Evolutionary conservation across 2,329 filamentous ascomycete species (phyloP).

Genomic region (Fusarium sp.): DNA sequence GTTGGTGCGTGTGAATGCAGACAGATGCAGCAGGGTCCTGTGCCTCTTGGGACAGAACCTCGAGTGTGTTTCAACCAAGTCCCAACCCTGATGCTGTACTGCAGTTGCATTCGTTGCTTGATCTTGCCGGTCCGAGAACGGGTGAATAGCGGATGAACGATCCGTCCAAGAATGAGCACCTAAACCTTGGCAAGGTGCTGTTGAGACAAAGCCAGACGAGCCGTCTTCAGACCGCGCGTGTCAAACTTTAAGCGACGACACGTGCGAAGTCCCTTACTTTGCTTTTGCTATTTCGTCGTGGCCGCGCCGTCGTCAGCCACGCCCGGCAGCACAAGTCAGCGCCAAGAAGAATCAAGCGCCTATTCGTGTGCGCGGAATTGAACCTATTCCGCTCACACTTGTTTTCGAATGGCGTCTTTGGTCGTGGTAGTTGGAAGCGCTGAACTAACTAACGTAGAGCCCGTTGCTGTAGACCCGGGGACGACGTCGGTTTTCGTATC

Average conservation of each 20-base stretch:
- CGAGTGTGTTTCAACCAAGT: slow-evolving; percentile 24
- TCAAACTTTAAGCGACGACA: slow-evolving; percentile 43
- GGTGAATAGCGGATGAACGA: slow-evolving; percentile 8
- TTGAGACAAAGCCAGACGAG: slow-evolving; percentile 35
- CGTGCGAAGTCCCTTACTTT: slow-evolving; percentile 40
- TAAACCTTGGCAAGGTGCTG: slow-evolving; percentile 15
- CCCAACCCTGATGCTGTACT: not conserved
- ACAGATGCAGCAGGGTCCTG: slow-evolving; percentile 12
- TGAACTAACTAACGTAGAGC: not conserved
- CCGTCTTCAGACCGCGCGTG: slow-evolving; percentile 30
- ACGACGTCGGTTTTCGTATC: not conserved
- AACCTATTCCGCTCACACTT: not conserved
- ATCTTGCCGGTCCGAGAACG: slow-evolving; percentile 12
- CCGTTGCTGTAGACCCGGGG: not conserved
- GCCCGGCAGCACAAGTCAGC: slow-evolving; percentile 29
- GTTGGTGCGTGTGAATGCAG: slow-evolving; percentile 22
- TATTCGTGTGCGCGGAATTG: slow-evolving; percentile 8
- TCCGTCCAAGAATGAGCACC: slow-evolving; percentile 13
- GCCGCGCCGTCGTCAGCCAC: slow-evolving; percentile 36
- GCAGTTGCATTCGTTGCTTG: not conserved
- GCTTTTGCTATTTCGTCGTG: slow-evolving; percentile 32
- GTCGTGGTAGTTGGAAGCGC: not conserved
- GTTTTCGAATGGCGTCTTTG: not conserved
- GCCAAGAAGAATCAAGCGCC: slow-evolving; percentile 13
- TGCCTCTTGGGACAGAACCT: slow-evolving; percentile 4